Conservation (phyloP, 2,329 filamentous ascomycete genomes). For the Monosporascus ibericus region DNA sequence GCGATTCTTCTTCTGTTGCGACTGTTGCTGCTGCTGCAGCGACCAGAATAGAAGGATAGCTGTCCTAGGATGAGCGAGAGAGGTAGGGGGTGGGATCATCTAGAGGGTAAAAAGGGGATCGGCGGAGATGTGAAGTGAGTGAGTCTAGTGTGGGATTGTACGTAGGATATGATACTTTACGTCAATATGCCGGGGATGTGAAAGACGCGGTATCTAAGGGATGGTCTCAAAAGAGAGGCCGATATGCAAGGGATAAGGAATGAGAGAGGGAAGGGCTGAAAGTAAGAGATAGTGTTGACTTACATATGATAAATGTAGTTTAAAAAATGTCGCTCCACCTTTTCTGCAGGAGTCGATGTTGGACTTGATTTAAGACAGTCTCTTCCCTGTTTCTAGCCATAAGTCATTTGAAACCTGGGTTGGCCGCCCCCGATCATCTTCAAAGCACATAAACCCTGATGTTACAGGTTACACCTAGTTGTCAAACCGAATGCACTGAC, state of each 20-base stretch:
- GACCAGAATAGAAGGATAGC: too few relatives aligned
- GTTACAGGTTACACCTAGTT: background rate
- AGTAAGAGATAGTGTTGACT: background rate
- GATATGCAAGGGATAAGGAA: background rate
- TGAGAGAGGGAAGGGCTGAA: constrained; percentile 1
- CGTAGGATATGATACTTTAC: background rate
- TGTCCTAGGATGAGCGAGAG: constrained; percentile 1
- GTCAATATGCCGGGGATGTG: too few relatives aligned
- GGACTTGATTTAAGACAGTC: too few relatives aligned
- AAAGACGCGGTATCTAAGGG: too few relatives aligned
- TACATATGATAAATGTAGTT: constrained; percentile 6
- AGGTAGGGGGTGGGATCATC: background rate
- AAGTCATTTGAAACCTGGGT: background rate
- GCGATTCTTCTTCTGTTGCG: background rate
- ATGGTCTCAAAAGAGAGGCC: background rate
- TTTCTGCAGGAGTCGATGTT: too few relatives aligned
- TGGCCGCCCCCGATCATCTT: background rate
- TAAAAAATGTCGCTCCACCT: background rate
- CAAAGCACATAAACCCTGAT: too few relatives aligned
- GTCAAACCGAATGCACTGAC: background rate
- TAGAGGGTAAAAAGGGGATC: background rate
- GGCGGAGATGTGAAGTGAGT: background rate
- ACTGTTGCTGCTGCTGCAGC: background rate
- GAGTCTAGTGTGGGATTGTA: background rate
- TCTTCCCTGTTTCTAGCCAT: background rate